phyloP scores from a whole-genome alignment of 257 asterid species.

The Fraxinus pennsylvanica region DNA sequence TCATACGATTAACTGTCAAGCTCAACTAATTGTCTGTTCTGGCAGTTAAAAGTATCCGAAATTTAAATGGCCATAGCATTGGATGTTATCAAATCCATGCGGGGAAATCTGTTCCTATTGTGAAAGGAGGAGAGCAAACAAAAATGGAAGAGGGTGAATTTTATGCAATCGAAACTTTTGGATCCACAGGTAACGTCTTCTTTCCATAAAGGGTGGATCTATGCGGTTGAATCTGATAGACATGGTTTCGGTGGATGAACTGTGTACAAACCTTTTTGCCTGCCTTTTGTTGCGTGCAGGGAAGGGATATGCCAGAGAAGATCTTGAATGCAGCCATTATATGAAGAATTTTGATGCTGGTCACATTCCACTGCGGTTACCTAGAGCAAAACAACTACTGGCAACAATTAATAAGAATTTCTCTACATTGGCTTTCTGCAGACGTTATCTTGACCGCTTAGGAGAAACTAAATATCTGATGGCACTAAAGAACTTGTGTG shows the following conservation, averaged over 20 bases:
- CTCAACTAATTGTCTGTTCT: slow-evolving; percentile 22
- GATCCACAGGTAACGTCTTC: slow-evolving; percentile 73
- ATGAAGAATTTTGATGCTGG: slow-evolving; percentile 97
- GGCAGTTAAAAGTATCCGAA: slow-evolving; percentile 92
- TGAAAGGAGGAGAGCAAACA: slow-evolving; percentile 96
- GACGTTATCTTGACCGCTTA: slow-evolving; percentile 85
- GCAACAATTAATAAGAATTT: slow-evolving; percentile 88
- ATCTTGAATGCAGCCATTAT: slow-evolving; percentile 96
- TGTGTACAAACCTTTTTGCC: neutral
- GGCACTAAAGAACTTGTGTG: slow-evolving; percentile 97
- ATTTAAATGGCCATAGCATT: slow-evolving; percentile 91
- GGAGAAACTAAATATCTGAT: slow-evolving; percentile 93
- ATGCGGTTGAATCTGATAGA: neutral
- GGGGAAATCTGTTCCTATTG: slow-evolving; percentile 98
- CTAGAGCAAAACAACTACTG: slow-evolving; percentile 87
- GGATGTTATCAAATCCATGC: slow-evolving; percentile 95
- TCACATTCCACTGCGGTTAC: slow-evolving; percentile 83
- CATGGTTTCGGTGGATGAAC: slow-evolving; percentile 12
- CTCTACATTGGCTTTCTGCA: slow-evolving; percentile 92
- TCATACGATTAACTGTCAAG: neutral
- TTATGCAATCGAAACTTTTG: slow-evolving; percentile 96
- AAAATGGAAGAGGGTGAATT: slow-evolving; percentile 99
- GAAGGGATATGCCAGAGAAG: slow-evolving; percentile 93
- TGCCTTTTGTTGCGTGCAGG: slow-evolving; percentile 45
- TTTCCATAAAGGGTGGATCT: neutral